phyloP scores from a whole-genome alignment of 257 asterid genomes.

The Lavandula angustifolia region DNA sequence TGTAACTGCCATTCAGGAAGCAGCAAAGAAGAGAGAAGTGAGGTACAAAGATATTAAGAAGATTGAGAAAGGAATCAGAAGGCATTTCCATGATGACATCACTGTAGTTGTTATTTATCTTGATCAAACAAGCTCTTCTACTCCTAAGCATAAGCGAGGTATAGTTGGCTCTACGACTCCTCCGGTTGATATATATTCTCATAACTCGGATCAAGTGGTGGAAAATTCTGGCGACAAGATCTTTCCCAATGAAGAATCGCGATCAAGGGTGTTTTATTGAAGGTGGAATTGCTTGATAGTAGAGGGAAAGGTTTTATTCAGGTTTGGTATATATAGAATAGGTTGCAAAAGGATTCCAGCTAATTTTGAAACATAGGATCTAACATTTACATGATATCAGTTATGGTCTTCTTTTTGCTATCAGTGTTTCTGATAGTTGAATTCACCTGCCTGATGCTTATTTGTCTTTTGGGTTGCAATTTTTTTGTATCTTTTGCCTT shows the following conservation, averaged over 20 bases:
- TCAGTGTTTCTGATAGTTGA: constrained; percentile 34
- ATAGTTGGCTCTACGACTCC: constrained; percentile 47
- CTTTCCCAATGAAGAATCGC: constrained; percentile 41
- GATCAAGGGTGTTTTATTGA: constrained; percentile 23
- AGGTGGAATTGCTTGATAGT: constrained; percentile 6
- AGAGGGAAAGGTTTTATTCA: constrained; percentile 10
- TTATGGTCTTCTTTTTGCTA: constrained; percentile 30
- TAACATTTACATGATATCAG: constrained; percentile 19
- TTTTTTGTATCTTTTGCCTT: background rate
- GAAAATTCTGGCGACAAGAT: constrained; percentile 42
- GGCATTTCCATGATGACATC: constrained; percentile 95
- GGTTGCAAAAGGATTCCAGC: constrained; percentile 28
- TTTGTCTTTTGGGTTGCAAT: background rate
- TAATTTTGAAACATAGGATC: constrained; percentile 34
- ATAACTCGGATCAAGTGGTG: constrained; percentile 50
- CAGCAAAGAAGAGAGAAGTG: constrained; percentile 91
- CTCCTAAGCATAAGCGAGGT: constrained; percentile 38
- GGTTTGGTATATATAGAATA: constrained; percentile 41
- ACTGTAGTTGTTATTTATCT: constrained; percentile 80
- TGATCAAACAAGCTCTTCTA: constrained; percentile 46
- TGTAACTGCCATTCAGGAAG: constrained; percentile 82
- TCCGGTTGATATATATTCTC: constrained; percentile 76
- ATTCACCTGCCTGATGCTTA: background rate
- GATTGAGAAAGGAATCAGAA: constrained; percentile 82
- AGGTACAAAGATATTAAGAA: constrained; percentile 71